Percentiles rank a stretch among this genome's conserved stretches.
Evolutionary conservation across 2,329 filamentous ascomycete species (phyloP).

Genomic region (Diaporthe sp.): DNA sequence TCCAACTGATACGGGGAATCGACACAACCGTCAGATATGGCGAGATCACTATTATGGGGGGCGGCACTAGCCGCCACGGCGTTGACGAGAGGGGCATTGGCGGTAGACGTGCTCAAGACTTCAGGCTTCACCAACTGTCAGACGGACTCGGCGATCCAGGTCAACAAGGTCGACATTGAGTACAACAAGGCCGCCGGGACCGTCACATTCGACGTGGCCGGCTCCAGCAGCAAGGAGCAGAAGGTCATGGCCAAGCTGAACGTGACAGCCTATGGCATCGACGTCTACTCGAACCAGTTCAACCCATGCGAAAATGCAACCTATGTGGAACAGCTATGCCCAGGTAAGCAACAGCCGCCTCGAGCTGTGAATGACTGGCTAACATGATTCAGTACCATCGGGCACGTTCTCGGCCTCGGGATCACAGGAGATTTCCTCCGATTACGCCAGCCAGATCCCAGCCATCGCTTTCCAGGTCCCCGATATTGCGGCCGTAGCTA

Average conservation of each 20-base stretch:
- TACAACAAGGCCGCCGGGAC: constrained; percentile 83
- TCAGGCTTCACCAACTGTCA: constrained; percentile 83
- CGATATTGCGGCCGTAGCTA: constrained; percentile 89
- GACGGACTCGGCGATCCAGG: constrained; percentile 70
- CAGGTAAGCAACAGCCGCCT: constrained; percentile 66
- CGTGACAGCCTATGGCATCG: constrained; percentile 86
- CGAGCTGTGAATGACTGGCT: constrained; percentile 27
- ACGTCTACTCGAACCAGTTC: constrained; percentile 84
- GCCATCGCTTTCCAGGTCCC: constrained; percentile 91
- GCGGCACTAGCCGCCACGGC: constrained; percentile 52
- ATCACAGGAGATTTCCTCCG: constrained; percentile 76
- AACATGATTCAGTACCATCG: constrained; percentile 71
- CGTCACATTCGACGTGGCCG: constrained; percentile 86
- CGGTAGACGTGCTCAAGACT: constrained; percentile 81
- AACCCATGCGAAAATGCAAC: constrained; percentile 82
- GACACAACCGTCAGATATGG: constrained; percentile 42
- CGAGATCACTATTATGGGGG: constrained; percentile 43
- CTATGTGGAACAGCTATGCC: constrained; percentile 82
- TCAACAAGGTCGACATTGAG: constrained; percentile 80
- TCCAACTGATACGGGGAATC: constrained; percentile 4
- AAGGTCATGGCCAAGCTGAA: constrained; percentile 84
- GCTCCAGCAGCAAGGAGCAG: constrained; percentile 78
- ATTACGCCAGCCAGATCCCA: constrained; percentile 83
- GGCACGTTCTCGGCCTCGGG: constrained; percentile 82
- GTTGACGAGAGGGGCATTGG: constrained; percentile 66